Evolutionary conservation across 192 early-diverging fungal genomes (phyloP).

Genomic region (Backusella australiensis): DNA sequence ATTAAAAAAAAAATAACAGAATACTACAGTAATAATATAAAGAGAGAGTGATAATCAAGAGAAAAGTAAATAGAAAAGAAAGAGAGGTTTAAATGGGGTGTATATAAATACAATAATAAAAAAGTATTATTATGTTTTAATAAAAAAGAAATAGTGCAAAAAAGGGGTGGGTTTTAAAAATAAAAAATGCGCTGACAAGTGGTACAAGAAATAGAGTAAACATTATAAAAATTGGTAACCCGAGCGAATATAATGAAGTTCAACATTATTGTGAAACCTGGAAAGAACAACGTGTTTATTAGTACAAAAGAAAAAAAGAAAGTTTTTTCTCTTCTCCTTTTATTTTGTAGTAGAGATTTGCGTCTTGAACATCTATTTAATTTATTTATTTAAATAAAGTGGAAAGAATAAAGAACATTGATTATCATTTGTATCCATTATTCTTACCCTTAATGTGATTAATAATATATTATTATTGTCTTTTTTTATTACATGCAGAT

Average conservation of each 20-base stretch:
- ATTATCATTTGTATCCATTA: no score
- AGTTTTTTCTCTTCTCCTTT: not conserved
- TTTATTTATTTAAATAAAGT: no score
- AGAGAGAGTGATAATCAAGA: not conserved
- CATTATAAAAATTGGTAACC: not conserved
- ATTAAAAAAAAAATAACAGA: not conserved
- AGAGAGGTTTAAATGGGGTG: not conserved
- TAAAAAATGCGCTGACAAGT: not conserved
- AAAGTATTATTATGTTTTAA: not conserved
- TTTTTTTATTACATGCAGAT: no score
- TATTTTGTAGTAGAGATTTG: not conserved
- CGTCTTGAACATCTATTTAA: not conserved
- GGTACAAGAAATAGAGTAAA: not conserved
- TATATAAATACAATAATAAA: not conserved
- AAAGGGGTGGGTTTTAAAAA: not conserved
- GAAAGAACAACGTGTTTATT: not conserved
- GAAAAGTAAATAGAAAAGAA: not conserved
- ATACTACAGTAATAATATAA: not conserved
- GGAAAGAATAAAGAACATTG: no score
- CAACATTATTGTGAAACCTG: not conserved
- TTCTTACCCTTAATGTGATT: no score
- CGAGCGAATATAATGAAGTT: constrained; percentile 4
- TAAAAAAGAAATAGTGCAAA: not conserved
- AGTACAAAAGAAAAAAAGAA: not conserved
- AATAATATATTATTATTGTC: no score